These are phyloP conservation scores for Lentinus tigrinus DNA, from an alignment of 768 basidiomycete species.

Conservation along the genomic window DNA sequence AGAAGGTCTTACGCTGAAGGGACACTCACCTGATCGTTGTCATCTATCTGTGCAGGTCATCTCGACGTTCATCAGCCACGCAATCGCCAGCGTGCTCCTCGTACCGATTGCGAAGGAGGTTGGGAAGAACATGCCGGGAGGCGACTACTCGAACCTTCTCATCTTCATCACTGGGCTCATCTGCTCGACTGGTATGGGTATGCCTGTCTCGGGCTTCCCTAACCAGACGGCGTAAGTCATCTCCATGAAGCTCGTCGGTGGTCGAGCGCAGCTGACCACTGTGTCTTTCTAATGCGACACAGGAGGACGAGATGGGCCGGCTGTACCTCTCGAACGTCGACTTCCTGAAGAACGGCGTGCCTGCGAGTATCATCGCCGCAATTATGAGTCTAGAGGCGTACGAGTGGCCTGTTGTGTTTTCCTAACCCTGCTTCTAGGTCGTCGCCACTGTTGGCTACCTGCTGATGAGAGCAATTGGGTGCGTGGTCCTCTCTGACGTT, in stretches of 20 bases:
- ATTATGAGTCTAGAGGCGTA: constrained; percentile 45
- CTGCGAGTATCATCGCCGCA: constrained; percentile 88
- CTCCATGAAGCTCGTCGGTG: neutral
- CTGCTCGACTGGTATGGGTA: constrained; percentile 96
- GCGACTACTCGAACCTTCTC: constrained; percentile 73
- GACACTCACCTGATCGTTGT: neutral
- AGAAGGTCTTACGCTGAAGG: too few relatives aligned
- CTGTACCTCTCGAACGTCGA: constrained; percentile 82
- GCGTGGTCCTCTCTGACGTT: constrained; percentile 30
- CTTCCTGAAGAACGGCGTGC: constrained; percentile 92
- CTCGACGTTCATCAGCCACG: constrained; percentile 97
- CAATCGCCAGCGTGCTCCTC: constrained; percentile 94
- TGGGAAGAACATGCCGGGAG: constrained; percentile 63
- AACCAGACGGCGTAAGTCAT: constrained; percentile 89
- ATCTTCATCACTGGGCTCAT: constrained; percentile 93
- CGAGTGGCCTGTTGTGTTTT: constrained; percentile 2
- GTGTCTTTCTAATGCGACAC: constrained; percentile 62
- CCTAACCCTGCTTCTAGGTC: constrained; percentile 45
- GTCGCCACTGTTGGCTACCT: constrained; percentile 84
- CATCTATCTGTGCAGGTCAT: constrained; percentile 48
- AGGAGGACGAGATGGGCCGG: constrained; percentile 93
- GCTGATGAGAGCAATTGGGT: constrained; percentile 74
- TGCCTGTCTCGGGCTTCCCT: constrained; percentile 99
- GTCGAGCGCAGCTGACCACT: neutral
- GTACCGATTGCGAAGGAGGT: constrained; percentile 95